These are phyloP conservation scores for Cyamopsis tetragonoloba DNA, from an alignment of 306 rosid genomes.

Conservation along the genomic window DNA sequence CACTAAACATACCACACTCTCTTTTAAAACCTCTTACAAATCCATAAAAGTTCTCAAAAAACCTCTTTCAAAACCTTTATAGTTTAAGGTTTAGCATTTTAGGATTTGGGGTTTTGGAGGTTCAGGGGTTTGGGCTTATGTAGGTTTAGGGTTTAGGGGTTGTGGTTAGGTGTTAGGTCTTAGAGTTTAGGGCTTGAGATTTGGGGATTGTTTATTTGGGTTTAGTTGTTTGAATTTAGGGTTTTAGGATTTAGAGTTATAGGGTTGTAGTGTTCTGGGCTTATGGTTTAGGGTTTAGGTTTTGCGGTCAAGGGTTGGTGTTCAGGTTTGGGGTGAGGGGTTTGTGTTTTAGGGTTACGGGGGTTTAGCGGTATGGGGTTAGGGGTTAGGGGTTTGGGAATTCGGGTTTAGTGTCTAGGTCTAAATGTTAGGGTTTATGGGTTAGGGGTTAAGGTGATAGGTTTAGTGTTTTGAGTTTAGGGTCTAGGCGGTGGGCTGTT, in stretches of 20 bases:
- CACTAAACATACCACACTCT: too few species aligned
- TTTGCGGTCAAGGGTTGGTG: too few species aligned
- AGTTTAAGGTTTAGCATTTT: too few species aligned
- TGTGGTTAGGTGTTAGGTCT: background rate
- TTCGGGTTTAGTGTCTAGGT: background rate
- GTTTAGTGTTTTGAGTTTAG: background rate
- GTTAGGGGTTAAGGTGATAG: background rate
- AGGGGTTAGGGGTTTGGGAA: background rate
- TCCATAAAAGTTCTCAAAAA: too few species aligned
- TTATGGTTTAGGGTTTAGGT: slow-evolving; percentile 16
- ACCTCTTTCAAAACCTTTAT: too few species aligned
- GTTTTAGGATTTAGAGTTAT: background rate
- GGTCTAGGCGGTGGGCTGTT: background rate
- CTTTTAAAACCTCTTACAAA: too few species aligned
- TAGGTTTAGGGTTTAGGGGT: too few species aligned
- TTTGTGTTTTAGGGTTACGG: background rate
- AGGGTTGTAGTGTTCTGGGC: background rate
- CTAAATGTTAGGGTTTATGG: too few species aligned
- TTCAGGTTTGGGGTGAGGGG: too few species aligned
- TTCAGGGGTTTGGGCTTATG: too few species aligned
- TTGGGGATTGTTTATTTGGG: slow-evolving; percentile 19
- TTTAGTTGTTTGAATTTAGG: slow-evolving; percentile 20
- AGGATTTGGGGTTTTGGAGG: too few species aligned
- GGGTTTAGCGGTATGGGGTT: background rate
- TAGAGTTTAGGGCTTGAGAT: slow-evolving; percentile 11